Evolutionary conservation across 768 basidiomycete species (phyloP).

Genomic region (Cubamyces lactineus): DNA sequence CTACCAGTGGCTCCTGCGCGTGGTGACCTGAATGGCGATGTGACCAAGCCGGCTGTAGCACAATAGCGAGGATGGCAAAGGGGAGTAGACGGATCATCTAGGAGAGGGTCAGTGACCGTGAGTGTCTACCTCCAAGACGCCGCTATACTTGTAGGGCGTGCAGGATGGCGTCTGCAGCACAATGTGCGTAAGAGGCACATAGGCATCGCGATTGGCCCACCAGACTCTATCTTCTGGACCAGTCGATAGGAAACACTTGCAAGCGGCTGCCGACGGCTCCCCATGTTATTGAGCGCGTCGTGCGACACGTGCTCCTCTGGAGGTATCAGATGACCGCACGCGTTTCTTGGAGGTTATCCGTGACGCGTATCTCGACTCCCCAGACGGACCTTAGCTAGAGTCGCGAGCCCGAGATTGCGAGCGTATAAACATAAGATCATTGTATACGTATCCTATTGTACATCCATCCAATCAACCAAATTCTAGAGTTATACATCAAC

Average conservation of each 20-base stretch:
- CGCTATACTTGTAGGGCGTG: not conserved
- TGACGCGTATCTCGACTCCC: no score
- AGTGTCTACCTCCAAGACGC: not conserved
- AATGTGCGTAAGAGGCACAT: not conserved
- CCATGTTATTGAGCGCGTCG: not conserved
- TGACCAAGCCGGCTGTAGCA: not conserved
- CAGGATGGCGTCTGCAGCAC: not conserved
- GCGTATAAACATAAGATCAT: no score
- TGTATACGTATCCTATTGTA: no score
- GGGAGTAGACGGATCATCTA: not conserved
- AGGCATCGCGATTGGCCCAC: not conserved
- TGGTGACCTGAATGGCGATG: slow-evolving; percentile 1
- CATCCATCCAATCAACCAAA: not conserved
- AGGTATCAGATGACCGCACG: slow-evolving; percentile 1
- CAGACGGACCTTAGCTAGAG: no score
- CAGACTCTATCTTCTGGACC: not conserved
- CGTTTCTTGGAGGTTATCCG: no score
- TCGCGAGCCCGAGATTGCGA: no score
- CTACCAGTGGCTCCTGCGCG: slow-evolving; percentile 11
- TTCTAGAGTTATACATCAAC: not conserved
- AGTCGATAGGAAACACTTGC: slow-evolving; percentile 16
- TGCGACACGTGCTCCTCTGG: not conserved
- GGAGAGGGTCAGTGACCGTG: not conserved
- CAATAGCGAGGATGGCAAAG: slow-evolving; percentile 1
- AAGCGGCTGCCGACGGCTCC: slow-evolving; percentile 8